Evolutionary conservation across 2,329 filamentous ascomycete genomes (phyloP), one percentile per base, ranked within the genome.

Genomic region (Thelonectria rubi): DNA sequence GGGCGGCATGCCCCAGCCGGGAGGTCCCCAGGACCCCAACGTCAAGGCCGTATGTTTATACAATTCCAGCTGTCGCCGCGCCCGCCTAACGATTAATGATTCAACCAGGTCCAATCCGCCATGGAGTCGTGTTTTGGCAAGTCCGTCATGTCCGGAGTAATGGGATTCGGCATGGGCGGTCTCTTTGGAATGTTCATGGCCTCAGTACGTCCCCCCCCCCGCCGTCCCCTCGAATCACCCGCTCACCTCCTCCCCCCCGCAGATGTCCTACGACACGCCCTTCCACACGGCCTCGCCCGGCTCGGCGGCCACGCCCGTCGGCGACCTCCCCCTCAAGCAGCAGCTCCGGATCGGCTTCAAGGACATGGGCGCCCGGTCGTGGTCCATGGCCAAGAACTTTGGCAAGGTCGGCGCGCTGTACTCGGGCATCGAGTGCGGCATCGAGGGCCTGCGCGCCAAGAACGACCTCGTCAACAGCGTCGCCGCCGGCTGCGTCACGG

Each of bases 251-350:
- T 24, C 21, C 21, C 30, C 14, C 55, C 51, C 50, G 53, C 62
- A 97, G 93, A 99, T 99, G 95, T 91, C 93, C 79, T 99, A 99
- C 86, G 95, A 99, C 76, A 97, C 94, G 0, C 92, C 94, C 61
- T 90, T 93, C 79, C 90, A 86, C 76, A 81, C 76, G 32, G 72
- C 78, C 32, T 72, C 70, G 50, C 79, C 80, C 45, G 78, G 78
- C 72, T 71, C 74, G 49, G 71, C 76, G 17, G 71, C 75, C 24
- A 78, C 70, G 21, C 76, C 81, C 49, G 73, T 88, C 62, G 75
- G 81, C 43, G 82, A 83, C n/a, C 87, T 99, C 18, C 94, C 95
- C 26, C 84, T 94, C 66, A 86, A 88, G 47, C 88, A 97, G 76
- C 95, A 98, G 79, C 85, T 99, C 55, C 88, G 87, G 65, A 80